These are phyloP conservation scores for Thielaviopsis musarum DNA, from an alignment of 2,329 filamentous ascomycete species.

Conservation along the genomic window DNA sequence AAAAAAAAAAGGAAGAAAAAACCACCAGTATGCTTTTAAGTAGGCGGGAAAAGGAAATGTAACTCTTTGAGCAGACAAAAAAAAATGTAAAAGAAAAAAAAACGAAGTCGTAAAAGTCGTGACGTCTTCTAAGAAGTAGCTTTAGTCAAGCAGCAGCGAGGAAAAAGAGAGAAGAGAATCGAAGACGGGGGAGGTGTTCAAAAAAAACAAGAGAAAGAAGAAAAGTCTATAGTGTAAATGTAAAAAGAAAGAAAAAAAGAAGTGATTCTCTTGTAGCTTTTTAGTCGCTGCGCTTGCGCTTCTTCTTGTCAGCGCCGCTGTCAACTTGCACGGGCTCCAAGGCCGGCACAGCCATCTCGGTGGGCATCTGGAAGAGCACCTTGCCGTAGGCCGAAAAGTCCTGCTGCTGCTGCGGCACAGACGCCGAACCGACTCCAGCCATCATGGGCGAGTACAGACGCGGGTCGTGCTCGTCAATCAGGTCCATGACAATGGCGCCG, in stretches of 20 bases:
- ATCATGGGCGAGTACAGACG: conserved; percentile 27
- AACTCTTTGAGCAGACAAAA: conserved; percentile 4
- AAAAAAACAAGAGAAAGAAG: background rate
- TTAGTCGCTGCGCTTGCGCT: conserved; percentile 60
- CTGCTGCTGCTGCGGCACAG: conserved; percentile 19
- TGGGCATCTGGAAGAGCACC: conserved; percentile 66
- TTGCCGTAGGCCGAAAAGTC: conserved; percentile 54
- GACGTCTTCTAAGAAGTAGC: conserved; percentile 4
- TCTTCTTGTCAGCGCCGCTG: conserved; percentile 30
- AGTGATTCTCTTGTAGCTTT: conserved; percentile 6
- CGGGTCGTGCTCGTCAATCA: conserved; percentile 54
- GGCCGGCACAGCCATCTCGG: conserved; percentile 38
- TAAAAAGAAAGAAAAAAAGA: conserved; percentile 12
- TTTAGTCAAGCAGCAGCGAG: background rate
- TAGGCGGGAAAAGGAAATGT: conserved; percentile 15
- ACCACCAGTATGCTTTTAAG: background rate
- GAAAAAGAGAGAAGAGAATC: background rate
- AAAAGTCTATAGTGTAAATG: conserved; percentile 6
- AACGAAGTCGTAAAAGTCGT: conserved; percentile 11
- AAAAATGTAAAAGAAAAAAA: conserved; percentile 17
- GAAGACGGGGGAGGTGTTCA: conserved; percentile 2
- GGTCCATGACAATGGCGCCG: conserved; percentile 78
- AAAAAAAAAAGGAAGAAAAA: conserved; percentile 18
- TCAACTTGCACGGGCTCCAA: conserved; percentile 35
- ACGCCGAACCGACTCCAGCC: conserved; percentile 22